phyloP scores from a whole-genome alignment of 73 alveolate species.

The Tetrahymena elliotti region DNA sequence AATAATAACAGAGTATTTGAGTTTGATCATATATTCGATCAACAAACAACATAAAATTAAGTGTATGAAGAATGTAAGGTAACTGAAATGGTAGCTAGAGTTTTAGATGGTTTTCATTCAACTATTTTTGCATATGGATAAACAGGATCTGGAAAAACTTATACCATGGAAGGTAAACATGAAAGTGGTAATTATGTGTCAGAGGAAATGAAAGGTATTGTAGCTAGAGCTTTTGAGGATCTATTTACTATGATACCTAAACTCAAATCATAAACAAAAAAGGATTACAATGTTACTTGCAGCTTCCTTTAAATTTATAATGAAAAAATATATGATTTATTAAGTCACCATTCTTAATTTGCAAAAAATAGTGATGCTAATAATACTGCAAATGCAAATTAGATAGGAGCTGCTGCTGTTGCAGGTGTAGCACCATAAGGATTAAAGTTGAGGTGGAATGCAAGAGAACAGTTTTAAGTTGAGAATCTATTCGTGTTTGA shows the following conservation, averaged over 20 bases:
- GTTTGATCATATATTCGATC: constrained; percentile 66
- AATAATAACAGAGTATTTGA: constrained; percentile 54
- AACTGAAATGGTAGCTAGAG: constrained; percentile 58
- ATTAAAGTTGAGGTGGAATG: constrained; percentile 68
- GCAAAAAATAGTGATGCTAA: neutral
- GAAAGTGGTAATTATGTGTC: constrained; percentile 37
- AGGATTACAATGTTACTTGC: constrained; percentile 51
- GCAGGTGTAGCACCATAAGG: constrained; percentile 15
- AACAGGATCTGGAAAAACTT: constrained; percentile 96
- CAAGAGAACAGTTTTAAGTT: constrained; percentile 61
- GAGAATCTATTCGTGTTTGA: constrained; percentile 72
- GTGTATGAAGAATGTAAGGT: constrained; percentile 62
- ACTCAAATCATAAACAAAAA: neutral
- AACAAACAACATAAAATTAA: constrained; percentile 57
- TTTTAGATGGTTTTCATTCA: constrained; percentile 86
- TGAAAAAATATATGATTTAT: constrained; percentile 77
- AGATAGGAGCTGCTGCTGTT: neutral
- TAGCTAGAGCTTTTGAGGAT: constrained; percentile 5
- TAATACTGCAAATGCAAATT: neutral
- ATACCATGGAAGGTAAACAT: constrained; percentile 85
- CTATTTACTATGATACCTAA: constrained; percentile 36
- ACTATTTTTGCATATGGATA: constrained; percentile 93
- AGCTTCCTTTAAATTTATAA: constrained; percentile 70
- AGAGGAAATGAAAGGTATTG: neutral
- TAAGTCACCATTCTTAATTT: constrained; percentile 38